These are phyloP conservation scores for Aspergillus amoenus DNA, from an alignment of 2,329 filamentous ascomycete species.

Conservation along the genomic window DNA sequence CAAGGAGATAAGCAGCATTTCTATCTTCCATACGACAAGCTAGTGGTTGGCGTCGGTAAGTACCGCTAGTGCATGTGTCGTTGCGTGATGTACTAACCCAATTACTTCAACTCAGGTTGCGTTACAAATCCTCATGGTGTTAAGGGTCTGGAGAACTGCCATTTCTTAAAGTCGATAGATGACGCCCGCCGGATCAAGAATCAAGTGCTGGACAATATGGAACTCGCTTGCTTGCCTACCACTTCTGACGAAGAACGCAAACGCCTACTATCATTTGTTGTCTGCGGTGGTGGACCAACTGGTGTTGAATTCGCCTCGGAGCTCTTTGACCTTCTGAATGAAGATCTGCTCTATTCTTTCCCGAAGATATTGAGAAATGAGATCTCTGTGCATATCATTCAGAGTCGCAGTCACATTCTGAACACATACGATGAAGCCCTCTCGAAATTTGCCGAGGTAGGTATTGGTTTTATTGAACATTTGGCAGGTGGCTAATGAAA, in stretches of 20 bases:
- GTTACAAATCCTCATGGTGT: conserved; percentile 94
- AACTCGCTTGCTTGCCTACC: conserved; percentile 87
- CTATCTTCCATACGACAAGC: conserved; percentile 96
- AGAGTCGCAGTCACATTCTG: conserved; percentile 89
- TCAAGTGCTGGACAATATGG: conserved; percentile 82
- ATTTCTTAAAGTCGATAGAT: conserved; percentile 92
- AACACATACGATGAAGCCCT: conserved; percentile 98
- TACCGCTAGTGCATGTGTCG: conserved; percentile 1
- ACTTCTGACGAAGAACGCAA: conserved; percentile 84
- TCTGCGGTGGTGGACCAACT: conserved; percentile 91
- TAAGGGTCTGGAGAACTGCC: conserved; percentile 87
- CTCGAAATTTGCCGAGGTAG: conserved; percentile 80
- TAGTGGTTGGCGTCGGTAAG: conserved; percentile 80
- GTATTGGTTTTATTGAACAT: neutral
- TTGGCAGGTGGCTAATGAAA: conserved; percentile 4
- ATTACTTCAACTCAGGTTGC: conserved; percentile 54
- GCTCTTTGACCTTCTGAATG: conserved; percentile 92
- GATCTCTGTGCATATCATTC: conserved; percentile 95
- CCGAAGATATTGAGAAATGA: conserved; percentile 91
- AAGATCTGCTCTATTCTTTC: conserved; percentile 81
- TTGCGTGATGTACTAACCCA: conserved; percentile 5
- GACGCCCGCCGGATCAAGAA: conserved; percentile 90
- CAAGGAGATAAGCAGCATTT: conserved; percentile 75
- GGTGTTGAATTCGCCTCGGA: conserved; percentile 98
- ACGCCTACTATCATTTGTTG: conserved; percentile 88